phyloP scores from a whole-genome alignment of 2,329 filamentous ascomycete species.

The Leptographium radiaticola region DNA sequence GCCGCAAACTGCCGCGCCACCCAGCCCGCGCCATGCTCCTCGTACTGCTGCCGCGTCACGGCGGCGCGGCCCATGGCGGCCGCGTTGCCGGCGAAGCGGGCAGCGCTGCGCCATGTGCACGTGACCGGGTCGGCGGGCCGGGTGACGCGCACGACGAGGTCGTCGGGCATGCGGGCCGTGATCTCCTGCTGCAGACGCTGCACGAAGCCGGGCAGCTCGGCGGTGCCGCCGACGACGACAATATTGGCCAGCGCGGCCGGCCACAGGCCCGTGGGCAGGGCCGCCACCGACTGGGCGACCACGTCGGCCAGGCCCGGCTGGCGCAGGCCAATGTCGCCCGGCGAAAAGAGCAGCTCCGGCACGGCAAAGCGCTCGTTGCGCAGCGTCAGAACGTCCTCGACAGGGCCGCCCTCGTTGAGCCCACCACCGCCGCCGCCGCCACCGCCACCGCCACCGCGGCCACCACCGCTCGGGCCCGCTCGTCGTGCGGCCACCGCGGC shows the following conservation, averaged over 20 bases:
- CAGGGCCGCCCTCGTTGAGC: too few relatives aligned
- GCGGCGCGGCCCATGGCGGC: constrained; percentile 51
- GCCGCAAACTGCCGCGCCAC: constrained; percentile 55
- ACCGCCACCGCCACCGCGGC: background rate
- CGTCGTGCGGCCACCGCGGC: constrained; percentile 34
- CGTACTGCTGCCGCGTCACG: constrained; percentile 83
- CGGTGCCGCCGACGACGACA: constrained; percentile 77
- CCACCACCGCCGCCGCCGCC: too few relatives aligned
- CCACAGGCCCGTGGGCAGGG: constrained; percentile 70
- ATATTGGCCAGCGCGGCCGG: constrained; percentile 77
- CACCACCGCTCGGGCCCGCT: background rate
- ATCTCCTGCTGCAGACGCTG: constrained; percentile 67
- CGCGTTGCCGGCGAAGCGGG: constrained; percentile 57
- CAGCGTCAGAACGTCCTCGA: constrained; percentile 73
- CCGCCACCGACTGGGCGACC: constrained; percentile 65
- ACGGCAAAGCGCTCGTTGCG: constrained; percentile 87
- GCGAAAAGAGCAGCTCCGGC: constrained; percentile 81
- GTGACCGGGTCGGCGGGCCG: constrained; percentile 60
- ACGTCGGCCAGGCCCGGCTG: constrained; percentile 73
- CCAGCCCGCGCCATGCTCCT: constrained; percentile 71
- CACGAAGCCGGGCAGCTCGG: constrained; percentile 67
- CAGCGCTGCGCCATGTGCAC: constrained; percentile 78
- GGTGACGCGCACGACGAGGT: constrained; percentile 64
- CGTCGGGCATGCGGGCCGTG: constrained; percentile 56
- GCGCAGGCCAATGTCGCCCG: constrained; percentile 65